These are phyloP conservation scores for Pseudocercospora crystallina DNA, from an alignment of 2,329 filamentous ascomycete species.

Conservation along the genomic window DNA sequence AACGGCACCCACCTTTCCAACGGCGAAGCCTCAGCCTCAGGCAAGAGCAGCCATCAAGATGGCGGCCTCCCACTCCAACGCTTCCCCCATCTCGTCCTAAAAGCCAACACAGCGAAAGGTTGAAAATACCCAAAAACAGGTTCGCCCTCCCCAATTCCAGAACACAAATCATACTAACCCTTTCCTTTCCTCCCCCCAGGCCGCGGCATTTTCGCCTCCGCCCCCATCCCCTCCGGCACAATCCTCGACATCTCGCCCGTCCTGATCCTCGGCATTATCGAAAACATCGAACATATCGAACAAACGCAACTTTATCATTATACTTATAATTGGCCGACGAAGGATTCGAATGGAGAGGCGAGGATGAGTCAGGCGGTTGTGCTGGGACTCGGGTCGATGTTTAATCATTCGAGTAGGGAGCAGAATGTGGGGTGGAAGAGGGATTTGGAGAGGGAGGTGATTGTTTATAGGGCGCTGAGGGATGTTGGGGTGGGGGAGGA, in stretches of 20 bases:
- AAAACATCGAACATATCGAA: constrained; percentile 51
- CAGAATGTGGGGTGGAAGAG: constrained; percentile 60
- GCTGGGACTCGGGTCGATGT: constrained; percentile 58
- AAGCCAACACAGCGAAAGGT: constrained; percentile 55
- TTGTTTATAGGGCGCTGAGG: constrained; percentile 52
- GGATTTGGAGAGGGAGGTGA: constrained; percentile 45
- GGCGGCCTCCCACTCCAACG: constrained; percentile 38
- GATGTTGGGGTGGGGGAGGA: constrained; percentile 56
- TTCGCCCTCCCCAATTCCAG: neutral
- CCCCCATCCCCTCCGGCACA: constrained; percentile 48
- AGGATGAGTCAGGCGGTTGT: constrained; percentile 53
- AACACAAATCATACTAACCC: neutral
- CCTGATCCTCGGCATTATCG: constrained; percentile 48
- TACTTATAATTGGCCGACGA: constrained; percentile 54
- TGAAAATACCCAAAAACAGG: neutral
- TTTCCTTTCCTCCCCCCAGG: constrained; percentile 39
- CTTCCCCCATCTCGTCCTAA: constrained; percentile 43
- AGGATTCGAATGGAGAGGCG: constrained; percentile 1
- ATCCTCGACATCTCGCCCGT: constrained; percentile 55
- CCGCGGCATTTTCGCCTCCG: constrained; percentile 53
- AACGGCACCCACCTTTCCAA: too few relatives aligned
- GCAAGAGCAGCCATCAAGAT: neutral
- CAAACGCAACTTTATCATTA: constrained; percentile 57
- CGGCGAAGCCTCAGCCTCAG: neutral
- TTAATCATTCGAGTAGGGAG: constrained; percentile 54